phyloP scores from a whole-genome alignment of 352 stramenopile genomes.

The Globisporangium irregulare region DNA sequence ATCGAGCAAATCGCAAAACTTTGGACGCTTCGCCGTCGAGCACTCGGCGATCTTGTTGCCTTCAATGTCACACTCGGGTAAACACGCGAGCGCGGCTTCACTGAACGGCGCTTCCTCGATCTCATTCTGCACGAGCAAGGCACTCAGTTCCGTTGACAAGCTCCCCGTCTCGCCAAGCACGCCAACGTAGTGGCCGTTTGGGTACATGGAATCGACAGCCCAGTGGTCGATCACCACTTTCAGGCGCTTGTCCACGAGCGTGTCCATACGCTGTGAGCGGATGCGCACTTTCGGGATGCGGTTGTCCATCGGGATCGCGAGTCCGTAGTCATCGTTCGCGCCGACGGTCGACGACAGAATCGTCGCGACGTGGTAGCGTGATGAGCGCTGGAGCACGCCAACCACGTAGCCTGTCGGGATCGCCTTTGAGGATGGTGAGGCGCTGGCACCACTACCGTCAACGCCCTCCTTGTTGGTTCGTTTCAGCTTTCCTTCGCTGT shows the following conservation, averaged over 20 bases:
- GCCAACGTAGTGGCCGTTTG: constrained; percentile 75
- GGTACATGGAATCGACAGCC: constrained; percentile 74
- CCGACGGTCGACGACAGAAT: constrained; percentile 63
- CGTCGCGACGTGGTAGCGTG: constrained; percentile 66
- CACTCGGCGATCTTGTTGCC: constrained; percentile 60
- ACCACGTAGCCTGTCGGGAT: constrained; percentile 84
- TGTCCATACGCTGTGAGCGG: constrained; percentile 73
- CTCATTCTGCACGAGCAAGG: constrained; percentile 80
- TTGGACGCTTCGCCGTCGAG: constrained; percentile 69
- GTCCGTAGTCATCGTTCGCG: constrained; percentile 57
- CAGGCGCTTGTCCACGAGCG: constrained; percentile 73
- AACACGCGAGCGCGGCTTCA: constrained; percentile 77
- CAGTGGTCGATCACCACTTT: constrained; percentile 83
- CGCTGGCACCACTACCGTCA: neutral
- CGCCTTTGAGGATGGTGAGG: constrained; percentile 8
- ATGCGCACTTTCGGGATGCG: constrained; percentile 78
- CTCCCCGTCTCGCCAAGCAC: constrained; percentile 59
- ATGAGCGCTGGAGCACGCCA: constrained; percentile 76
- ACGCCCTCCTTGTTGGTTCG: constrained; percentile 18
- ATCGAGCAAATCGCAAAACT: constrained; percentile 51
- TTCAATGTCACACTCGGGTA: constrained; percentile 76
- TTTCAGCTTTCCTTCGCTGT: constrained; percentile 13
- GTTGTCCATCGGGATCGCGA: constrained; percentile 82
- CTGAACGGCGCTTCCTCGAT: constrained; percentile 85
- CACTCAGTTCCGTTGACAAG: constrained; percentile 76